phyloP scores from a whole-genome alignment of 768 basidiomycete genomes.

The Auriscalpium vulgare region DNA sequence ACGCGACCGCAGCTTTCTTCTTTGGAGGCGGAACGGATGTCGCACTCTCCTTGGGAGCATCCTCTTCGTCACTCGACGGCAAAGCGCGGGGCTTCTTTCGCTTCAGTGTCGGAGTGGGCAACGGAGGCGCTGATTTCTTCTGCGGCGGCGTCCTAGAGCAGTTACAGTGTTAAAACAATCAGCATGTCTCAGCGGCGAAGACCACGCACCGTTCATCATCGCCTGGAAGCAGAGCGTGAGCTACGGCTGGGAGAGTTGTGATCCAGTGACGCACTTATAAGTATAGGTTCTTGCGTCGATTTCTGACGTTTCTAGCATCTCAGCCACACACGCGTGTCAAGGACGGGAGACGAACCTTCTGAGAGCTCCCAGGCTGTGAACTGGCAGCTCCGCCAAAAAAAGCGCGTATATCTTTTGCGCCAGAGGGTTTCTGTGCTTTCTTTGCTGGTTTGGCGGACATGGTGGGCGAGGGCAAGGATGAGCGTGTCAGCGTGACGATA shows the following conservation, averaged over 20 bases:
- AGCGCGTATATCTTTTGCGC: neutral
- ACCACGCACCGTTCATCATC: slow-evolving; percentile 8
- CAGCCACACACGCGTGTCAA: neutral
- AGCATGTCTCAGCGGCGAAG: neutral
- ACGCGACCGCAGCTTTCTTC: slow-evolving; percentile 5
- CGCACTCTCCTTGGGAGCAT: neutral
- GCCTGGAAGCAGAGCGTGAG: slow-evolving; percentile 1
- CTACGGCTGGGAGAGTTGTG: neutral
- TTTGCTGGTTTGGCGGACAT: neutral
- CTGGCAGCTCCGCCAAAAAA: neutral
- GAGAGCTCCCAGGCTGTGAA: neutral
- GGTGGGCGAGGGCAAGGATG: neutral
- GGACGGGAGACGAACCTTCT: neutral
- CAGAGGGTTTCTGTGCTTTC: neutral
- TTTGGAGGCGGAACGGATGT: slow-evolving; percentile 4
- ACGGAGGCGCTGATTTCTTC: neutral
- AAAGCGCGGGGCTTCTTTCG: slow-evolving; percentile 18
- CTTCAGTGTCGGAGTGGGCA: neutral
- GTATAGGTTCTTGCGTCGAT: neutral
- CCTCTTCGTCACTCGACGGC: slow-evolving; percentile 18
- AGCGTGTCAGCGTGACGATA: too few species aligned
- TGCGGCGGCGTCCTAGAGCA: neutral
- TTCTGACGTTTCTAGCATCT: neutral
- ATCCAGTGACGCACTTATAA: neutral
- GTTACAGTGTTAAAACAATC: too few species aligned